These are phyloP conservation scores for Sphaerobolus stellatus DNA, from an alignment of 1,284 basidiomycete genomes.

Conservation along the genomic window DNA sequence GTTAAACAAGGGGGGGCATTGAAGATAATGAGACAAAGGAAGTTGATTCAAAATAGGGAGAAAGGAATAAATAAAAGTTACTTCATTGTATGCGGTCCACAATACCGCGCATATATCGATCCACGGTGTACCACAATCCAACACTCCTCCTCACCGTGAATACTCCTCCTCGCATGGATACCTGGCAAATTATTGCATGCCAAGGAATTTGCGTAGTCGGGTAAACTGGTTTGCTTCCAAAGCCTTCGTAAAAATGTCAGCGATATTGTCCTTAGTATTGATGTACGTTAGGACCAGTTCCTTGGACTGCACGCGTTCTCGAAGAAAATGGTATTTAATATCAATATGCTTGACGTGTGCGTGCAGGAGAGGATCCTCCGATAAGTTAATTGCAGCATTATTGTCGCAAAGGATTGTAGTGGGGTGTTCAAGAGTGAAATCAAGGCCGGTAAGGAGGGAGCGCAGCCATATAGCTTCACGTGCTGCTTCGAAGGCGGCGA, in stretches of 20 bases:
- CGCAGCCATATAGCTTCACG: slow-evolving; percentile 33
- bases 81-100: too few relatives aligned
- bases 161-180: too few relatives aligned
- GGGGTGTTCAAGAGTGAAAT: background rate
- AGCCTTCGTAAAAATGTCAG: background rate
- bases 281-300: background rate
- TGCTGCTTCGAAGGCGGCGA: slow-evolving; percentile 26
- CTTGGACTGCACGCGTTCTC: slow-evolving; percentile 15
- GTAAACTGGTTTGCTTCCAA: too few relatives aligned
- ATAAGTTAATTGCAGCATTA: slow-evolving; percentile 18
- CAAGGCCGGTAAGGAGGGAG: background rate
- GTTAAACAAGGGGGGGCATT: too few relatives aligned
- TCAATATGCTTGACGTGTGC: slow-evolving; percentile 28
- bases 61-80: too few relatives aligned
- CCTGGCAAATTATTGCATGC: too few relatives aligned
- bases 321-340: slow-evolving; percentile 22
- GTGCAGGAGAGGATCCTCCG: slow-evolving; percentile 21
- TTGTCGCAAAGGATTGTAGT: slow-evolving; percentile 23
- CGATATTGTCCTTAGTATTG: background rate
- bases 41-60: too few relatives aligned
- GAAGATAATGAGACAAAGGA: too few relatives aligned
- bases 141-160: too few relatives aligned
- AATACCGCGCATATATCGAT: too few relatives aligned
- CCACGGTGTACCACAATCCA: too few relatives aligned
- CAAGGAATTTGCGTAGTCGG: too few relatives aligned